Percentiles rank a stretch among this genome's conserved stretches.
Conservation (phyloP, 495 filamentous ascomycete species). For the Corynascus novoguineensis region DNA sequence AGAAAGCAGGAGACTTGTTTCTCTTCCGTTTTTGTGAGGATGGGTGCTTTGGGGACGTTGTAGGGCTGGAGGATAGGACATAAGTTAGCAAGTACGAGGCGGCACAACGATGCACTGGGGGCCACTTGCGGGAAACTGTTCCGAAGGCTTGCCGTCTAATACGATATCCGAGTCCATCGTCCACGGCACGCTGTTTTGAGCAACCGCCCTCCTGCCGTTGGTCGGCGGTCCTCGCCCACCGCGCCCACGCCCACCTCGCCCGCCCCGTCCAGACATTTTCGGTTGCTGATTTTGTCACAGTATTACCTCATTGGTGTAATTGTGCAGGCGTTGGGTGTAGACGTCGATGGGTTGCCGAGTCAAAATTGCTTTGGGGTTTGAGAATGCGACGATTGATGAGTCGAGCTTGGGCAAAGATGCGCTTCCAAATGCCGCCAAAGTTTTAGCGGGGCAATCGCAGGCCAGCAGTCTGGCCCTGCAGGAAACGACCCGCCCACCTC, state of each 20-base stretch:
- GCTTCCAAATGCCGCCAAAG: background rate
- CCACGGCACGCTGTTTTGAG: slow-evolving; percentile 31
- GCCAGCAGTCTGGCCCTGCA: slow-evolving; percentile 3
- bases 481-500: background rate
- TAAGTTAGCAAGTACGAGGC: background rate
- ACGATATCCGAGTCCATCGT: slow-evolving; percentile 26
- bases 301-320: slow-evolving; percentile 5
- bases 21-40: slow-evolving; percentile 37
- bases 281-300: background rate
- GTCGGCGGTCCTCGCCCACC: slow-evolving; percentile 21
- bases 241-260: slow-evolving; percentile 31
- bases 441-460: slow-evolving; percentile 1
- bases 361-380: background rate
- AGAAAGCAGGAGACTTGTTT: slow-evolving; percentile 43
- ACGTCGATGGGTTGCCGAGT: background rate
- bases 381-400: background rate
- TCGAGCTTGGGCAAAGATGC: background rate
- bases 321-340: background rate
- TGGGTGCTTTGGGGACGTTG: slow-evolving; percentile 36
- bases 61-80: slow-evolving; percentile 25
- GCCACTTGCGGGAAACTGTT: slow-evolving; percentile 41
- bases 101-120: background rate
- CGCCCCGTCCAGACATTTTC: slow-evolving; percentile 31
- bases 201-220: slow-evolving; percentile 24
- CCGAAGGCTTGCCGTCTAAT: slow-evolving; percentile 39